Conservation (phyloP, 139 green algal species). For the Micractinium sp. region DNA sequence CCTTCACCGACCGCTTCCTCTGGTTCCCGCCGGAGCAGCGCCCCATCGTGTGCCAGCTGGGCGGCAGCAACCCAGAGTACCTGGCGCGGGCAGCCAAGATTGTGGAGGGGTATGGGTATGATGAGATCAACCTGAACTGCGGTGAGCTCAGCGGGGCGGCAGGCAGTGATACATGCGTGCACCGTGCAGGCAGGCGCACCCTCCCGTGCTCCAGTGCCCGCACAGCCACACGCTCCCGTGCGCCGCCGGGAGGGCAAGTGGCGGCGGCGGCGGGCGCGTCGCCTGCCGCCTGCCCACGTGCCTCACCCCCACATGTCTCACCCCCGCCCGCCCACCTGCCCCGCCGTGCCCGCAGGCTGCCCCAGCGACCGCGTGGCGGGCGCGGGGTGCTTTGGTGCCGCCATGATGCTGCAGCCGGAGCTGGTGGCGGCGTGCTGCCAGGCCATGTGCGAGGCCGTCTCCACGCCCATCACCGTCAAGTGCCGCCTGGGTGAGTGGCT, state of each 20-base stretch:
- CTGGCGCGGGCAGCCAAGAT: slow-evolving; percentile 72
- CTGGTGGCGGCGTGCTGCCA: slow-evolving; percentile 78
- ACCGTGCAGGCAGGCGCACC: no score
- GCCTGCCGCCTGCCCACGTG: neutral
- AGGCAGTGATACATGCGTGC: no score
- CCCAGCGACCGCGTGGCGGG: slow-evolving; percentile 90
- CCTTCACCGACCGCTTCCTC: slow-evolving; percentile 63
- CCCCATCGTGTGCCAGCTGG: slow-evolving; percentile 91
- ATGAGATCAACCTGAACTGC: slow-evolving; percentile 97
- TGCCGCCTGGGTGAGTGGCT: slow-evolving; percentile 76
- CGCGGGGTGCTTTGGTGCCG: slow-evolving; percentile 91
- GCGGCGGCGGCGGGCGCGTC: neutral
- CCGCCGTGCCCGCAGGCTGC: slow-evolving; percentile 70
- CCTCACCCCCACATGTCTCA: no score
- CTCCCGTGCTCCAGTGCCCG: no score
- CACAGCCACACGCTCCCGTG: no score
- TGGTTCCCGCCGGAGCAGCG: slow-evolving; percentile 91
- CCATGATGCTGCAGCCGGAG: slow-evolving; percentile 85
- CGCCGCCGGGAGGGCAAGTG: no score
- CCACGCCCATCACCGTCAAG: slow-evolving; percentile 82
- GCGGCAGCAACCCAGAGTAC: slow-evolving; percentile 77
- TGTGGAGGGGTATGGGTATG: slow-evolving; percentile 79
- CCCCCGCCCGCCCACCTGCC: no score
- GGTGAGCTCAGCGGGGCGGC: slow-evolving; percentile 45
- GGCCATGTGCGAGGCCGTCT: slow-evolving; percentile 58